Base-by-base conservation (phyloP, 2,329 filamentous ascomycete species). In the Pestalotiopsis sp. region DNA sequence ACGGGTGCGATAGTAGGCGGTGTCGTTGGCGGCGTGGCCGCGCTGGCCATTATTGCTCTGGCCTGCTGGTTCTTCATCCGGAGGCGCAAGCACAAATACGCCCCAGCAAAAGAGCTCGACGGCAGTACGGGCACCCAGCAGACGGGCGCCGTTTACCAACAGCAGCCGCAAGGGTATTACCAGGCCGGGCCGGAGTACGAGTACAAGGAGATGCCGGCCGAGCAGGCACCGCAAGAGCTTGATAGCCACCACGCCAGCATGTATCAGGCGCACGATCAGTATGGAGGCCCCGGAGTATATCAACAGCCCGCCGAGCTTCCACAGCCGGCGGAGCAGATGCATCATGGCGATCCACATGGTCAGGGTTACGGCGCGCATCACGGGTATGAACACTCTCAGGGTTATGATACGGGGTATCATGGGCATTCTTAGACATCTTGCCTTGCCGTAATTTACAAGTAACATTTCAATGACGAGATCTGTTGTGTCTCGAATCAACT, bases 1-100 rank as follows among this genome's bases (percentile, higher is more conserved):
- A 39, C 64, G 4, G 69, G 71, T 41, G 67, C 59, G 57, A 76
- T 78, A 41, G 73, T 73, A 13, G 76, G 75, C 12, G 70, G 74
- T 31, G 71, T 71, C 0, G 71, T 77, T n/a, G 76, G 74, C 25
- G 75, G 75, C 67, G 70, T 70, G 9, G 31, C 70, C 7, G 70
- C 64, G 3, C 41, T 71, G 36, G 69, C 68, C n/a, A 65, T 65
- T 20, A 65, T 65, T 23, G 59, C 57, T 14, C 57, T 59, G 25
- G 57, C 27, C 25, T 27, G 23, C 23, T 59, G 57, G 57, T n/a
- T 59, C 23, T 7, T 59, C 27, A 14, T 36, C 11, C 57, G 57
- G 14, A 27, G 23, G 12, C 57, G 57, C 25, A 59, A 59, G 11
- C 23, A 27, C 57, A 59, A 12, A 2, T 59, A 59, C 25, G 13